phyloP scores from a whole-genome alignment of 805 yeast species.

The Yarrowia yakushimensis region DNA sequence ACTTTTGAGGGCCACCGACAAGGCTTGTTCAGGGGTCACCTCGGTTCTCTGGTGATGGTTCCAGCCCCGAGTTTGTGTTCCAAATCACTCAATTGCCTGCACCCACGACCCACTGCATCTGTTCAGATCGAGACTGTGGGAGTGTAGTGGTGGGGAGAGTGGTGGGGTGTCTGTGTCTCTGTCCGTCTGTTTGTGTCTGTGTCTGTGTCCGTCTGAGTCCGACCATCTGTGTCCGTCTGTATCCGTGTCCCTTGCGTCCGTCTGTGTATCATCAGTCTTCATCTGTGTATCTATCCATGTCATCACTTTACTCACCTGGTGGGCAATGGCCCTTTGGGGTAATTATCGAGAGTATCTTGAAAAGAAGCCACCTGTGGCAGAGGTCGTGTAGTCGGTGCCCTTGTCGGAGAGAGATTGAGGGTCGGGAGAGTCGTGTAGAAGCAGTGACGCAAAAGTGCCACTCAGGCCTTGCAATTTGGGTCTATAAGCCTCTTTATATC shows the following conservation, averaged over 20 bases:
- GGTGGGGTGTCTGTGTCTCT: not conserved
- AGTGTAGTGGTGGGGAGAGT: not conserved
- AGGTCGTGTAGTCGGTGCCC: not conserved
- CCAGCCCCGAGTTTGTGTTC: no score
- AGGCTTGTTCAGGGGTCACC: no score
- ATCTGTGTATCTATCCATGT: no score
- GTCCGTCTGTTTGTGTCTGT: not conserved
- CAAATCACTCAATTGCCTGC: not conserved
- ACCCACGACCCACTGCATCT: not conserved
- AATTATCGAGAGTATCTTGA: slow-evolving; percentile 21
- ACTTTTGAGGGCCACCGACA: no score
- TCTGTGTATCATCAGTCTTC: no score
- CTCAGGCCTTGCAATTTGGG: slow-evolving; percentile 3
- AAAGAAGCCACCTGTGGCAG: not conserved
- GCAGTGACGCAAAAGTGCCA: slow-evolving; percentile 15
- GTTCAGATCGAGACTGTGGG: no score
- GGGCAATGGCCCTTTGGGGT: slow-evolving; percentile 23
- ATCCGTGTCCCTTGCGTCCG: not conserved
- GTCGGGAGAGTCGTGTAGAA: not conserved
- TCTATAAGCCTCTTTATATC: slow-evolving; percentile 18
- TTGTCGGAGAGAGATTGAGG: not conserved
- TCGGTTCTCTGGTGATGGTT: no score
- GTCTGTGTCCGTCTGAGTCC: not conserved
- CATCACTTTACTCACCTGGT: slow-evolving; percentile 4
- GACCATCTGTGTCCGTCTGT: not conserved